Base-by-base conservation (phyloP, 352 stramenopile genomes). In the Globisporangium apiculatum region DNA sequence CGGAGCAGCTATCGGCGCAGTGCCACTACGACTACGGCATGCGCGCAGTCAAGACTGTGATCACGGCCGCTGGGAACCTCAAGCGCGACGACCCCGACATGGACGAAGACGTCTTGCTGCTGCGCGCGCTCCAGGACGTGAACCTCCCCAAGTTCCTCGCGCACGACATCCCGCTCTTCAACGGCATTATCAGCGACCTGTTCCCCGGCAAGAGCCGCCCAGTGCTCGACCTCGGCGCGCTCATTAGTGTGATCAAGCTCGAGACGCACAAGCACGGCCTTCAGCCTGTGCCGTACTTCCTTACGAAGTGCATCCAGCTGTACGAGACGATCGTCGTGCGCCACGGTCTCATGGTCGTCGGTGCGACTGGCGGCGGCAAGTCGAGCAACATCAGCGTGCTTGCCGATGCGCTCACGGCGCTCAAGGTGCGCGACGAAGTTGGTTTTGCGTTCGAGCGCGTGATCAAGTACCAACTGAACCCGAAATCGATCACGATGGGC, bases 331-430 rank as follows among this genome's bases (percentile, higher is more conserved):
- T 97, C 37, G 76, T 95, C 11, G 96, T 97, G 14, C 83, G 95
- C 14, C 95, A 98, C 65, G 96, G 95, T 35, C 91, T 98, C 52
- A 98, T 98, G 94, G 82, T 98, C 2, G 94, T 98, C 3, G 93
- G 95, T 3, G 76, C 90, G 9, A 97, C 93, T 6, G 84, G 89
- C 17, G 88, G 83, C 11, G 92, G 93, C 8, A 98, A 98, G 61
- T 96, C 82, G 0, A 84, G 68, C 55, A 95, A 94, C 53, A 88
- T 98, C n/a, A 71, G 91, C 12, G 86, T 97, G 5, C 76, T 98
- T 1, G 93, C 89, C 14, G 86, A 96, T 18, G 93, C 89, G 1
- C 68, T 98, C 7, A 89, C 87, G 3, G 84, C 95, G 56, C 80
- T 97, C 0, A 89, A 96, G 52, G 65, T 73, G 35, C 72, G 85